phyloP scores from a whole-genome alignment of 768 basidiomycete species.

The Dioszegia crocea region DNA sequence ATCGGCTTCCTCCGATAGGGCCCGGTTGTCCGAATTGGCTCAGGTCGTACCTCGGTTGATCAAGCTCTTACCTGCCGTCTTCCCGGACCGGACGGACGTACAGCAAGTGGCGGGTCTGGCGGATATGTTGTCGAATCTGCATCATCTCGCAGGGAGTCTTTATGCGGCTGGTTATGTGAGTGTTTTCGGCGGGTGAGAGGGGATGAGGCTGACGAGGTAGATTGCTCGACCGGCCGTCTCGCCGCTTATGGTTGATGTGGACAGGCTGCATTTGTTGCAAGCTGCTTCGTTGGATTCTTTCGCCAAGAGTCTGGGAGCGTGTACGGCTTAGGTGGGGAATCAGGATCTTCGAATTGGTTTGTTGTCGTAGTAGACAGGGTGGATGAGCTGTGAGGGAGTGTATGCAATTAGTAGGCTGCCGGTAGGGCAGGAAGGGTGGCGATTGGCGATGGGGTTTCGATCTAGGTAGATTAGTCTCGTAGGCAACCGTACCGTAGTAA shows the following conservation, averaged over 20 bases:
- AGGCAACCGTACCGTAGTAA: too few species aligned
- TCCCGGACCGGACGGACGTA: slow-evolving; percentile 29
- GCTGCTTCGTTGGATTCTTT: slow-evolving; percentile 35
- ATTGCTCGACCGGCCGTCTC: slow-evolving; percentile 25
- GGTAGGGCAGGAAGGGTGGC: too few species aligned
- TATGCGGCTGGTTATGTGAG: slow-evolving; percentile 28
- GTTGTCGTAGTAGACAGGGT: too few species aligned
- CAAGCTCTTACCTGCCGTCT: slow-evolving; percentile 34
- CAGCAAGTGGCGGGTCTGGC: slow-evolving; percentile 34
- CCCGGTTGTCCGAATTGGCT: slow-evolving; percentile 13
- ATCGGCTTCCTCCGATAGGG: not conserved
- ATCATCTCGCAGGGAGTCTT: slow-evolving; percentile 26
- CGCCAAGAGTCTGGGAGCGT: slow-evolving; percentile 18
- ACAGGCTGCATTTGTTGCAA: slow-evolving; percentile 40
- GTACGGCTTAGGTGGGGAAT: not conserved
- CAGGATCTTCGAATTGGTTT: not conserved
- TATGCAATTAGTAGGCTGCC: too few species aligned
- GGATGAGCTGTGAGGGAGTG: too few species aligned
- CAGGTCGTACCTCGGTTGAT: slow-evolving; percentile 23
- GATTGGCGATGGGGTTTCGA: too few species aligned
- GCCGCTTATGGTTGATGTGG: slow-evolving; percentile 34
- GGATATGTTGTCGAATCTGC: slow-evolving; percentile 41
- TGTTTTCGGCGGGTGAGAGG: not conserved
- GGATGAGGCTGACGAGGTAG: slow-evolving; percentile 10
- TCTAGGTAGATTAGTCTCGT: too few species aligned